Conservation (phyloP, 352 stramenopile species). For the Pythium chondricola region DNA sequence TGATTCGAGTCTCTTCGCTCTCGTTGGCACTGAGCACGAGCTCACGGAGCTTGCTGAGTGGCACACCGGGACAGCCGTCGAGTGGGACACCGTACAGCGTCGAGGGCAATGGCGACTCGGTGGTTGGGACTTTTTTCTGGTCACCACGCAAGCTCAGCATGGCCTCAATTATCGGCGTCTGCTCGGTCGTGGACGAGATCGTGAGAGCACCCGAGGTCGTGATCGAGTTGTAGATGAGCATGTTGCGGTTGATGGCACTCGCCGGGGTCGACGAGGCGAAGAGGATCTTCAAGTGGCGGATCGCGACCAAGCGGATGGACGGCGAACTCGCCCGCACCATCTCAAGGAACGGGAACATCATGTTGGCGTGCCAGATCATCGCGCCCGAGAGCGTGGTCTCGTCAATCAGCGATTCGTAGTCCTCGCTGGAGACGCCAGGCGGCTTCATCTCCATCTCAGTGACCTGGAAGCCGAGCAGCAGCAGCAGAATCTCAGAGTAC, state of each 20-base stretch:
- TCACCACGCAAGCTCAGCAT: slow-evolving; percentile 68
- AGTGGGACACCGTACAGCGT: slow-evolving; percentile 54
- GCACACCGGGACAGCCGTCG: slow-evolving; percentile 36
- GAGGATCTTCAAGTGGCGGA: slow-evolving; percentile 28
- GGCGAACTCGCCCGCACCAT: slow-evolving; percentile 22
- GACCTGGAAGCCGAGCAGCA: slow-evolving; percentile 70
- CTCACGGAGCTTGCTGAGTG: slow-evolving; percentile 62
- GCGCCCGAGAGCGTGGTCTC: slow-evolving; percentile 20
- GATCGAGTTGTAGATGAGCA: slow-evolving; percentile 76
- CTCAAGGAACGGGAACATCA: slow-evolving; percentile 30
- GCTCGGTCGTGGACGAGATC: slow-evolving; percentile 69
- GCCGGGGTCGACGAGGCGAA: slow-evolving; percentile 23
- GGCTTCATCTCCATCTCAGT: slow-evolving; percentile 23
- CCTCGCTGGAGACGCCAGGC: slow-evolving; percentile 11
- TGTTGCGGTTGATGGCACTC: slow-evolving; percentile 70
- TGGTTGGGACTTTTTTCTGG: slow-evolving; percentile 4
- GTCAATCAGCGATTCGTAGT: slow-evolving; percentile 24
- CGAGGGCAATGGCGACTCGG: slow-evolving; percentile 8
- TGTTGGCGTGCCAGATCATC: slow-evolving; percentile 22
- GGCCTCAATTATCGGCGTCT: slow-evolving; percentile 71
- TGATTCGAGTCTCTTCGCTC: slow-evolving; percentile 54
- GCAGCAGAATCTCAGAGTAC: slow-evolving; percentile 73
- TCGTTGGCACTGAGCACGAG: slow-evolving; percentile 51
- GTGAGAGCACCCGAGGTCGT: slow-evolving; percentile 58
- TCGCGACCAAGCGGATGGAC: slow-evolving; percentile 25